These are phyloP conservation scores for Epichloe baconii DNA, from an alignment of 2,329 filamentous ascomycete species.

Conservation along the genomic window DNA sequence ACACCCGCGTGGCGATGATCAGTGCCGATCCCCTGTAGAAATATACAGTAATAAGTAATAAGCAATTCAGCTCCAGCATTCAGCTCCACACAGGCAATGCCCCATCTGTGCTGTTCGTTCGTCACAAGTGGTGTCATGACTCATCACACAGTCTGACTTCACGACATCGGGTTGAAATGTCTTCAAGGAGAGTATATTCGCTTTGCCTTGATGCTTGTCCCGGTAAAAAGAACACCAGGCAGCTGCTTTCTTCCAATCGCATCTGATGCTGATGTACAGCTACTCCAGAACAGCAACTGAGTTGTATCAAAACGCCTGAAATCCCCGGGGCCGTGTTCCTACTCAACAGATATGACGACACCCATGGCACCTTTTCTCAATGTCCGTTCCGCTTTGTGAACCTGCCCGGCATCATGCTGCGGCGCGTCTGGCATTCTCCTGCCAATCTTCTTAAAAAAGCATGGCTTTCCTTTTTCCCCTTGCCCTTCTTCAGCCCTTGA, in stretches of 20 bases:
- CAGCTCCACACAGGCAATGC: too few species aligned
- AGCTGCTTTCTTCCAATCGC: not conserved
- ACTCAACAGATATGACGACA: not conserved
- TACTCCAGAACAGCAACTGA: not conserved
- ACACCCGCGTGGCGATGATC: not conserved
- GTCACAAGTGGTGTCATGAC: too few species aligned
- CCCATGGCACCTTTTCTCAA: not conserved
- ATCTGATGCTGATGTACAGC: not conserved
- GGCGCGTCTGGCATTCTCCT: conserved; percentile 28
- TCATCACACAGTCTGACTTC: too few species aligned
- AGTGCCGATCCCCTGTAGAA: not conserved
- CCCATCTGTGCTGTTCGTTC: too few species aligned
- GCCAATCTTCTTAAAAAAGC: conserved; percentile 30
- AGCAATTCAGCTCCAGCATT: too few species aligned
- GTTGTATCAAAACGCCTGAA: not conserved
- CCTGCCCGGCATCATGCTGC: conserved; percentile 13
- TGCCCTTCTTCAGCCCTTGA: conserved; percentile 23
- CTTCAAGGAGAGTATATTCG: not conserved
- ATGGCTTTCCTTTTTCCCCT: conserved; percentile 25
- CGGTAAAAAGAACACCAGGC: not conserved
- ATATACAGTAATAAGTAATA: too few species aligned
- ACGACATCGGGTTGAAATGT: not conserved
- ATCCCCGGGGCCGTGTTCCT: not conserved
- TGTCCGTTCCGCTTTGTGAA: not conserved
- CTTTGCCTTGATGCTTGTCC: not conserved